Percentiles rank a stretch among this genome's conserved stretches.
Evolutionary conservation across 2,329 filamentous ascomycete genomes (phyloP).

Genomic region (Penicillium sp.): DNA sequence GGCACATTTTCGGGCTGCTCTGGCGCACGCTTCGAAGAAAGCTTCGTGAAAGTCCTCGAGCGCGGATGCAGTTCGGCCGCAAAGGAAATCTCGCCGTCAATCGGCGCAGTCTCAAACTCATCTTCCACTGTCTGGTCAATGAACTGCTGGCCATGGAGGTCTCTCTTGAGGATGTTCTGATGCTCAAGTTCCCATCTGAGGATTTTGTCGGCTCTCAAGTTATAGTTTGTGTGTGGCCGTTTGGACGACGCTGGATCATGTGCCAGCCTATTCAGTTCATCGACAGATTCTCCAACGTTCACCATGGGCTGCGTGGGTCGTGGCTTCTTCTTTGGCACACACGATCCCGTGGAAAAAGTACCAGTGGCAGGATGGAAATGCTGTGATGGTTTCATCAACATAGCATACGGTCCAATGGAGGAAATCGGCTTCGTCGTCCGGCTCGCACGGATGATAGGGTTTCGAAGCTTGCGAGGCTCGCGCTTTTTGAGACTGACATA

Average conservation of each 20-base stretch:
- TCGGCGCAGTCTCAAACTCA: slow-evolving; percentile 33
- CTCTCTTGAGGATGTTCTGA: slow-evolving; percentile 29
- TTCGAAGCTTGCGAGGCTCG: slow-evolving; percentile 1
- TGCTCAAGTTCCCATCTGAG: slow-evolving; percentile 41
- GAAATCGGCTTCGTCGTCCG: slow-evolving; percentile 28
- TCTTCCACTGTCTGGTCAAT: slow-evolving; percentile 41
- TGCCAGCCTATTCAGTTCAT: slow-evolving; percentile 35
- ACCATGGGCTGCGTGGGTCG: slow-evolving; percentile 6
- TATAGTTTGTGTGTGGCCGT: slow-evolving; percentile 32
- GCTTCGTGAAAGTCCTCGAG: background rate
- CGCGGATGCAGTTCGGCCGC: slow-evolving; percentile 22
- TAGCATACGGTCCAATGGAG: slow-evolving; percentile 30
- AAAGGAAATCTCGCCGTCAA: slow-evolving; percentile 38
- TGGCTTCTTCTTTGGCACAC: slow-evolving; percentile 14
- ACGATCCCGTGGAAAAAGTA: slow-evolving; percentile 50
- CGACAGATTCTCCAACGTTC: slow-evolving; percentile 24
- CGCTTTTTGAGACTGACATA: background rate
- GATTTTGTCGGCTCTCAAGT: slow-evolving; percentile 34
- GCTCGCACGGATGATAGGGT: slow-evolving; percentile 9
- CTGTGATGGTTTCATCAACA: slow-evolving; percentile 43
- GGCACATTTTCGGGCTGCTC: too few relatives aligned
- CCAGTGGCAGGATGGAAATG: slow-evolving; percentile 43
- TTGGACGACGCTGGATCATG: slow-evolving; percentile 10
- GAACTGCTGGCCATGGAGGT: slow-evolving; percentile 29
- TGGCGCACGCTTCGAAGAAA: background rate